Evolutionary conservation across 495 filamentous ascomycete genomes (phyloP).

Genomic region (Hypoxylon rickii): DNA sequence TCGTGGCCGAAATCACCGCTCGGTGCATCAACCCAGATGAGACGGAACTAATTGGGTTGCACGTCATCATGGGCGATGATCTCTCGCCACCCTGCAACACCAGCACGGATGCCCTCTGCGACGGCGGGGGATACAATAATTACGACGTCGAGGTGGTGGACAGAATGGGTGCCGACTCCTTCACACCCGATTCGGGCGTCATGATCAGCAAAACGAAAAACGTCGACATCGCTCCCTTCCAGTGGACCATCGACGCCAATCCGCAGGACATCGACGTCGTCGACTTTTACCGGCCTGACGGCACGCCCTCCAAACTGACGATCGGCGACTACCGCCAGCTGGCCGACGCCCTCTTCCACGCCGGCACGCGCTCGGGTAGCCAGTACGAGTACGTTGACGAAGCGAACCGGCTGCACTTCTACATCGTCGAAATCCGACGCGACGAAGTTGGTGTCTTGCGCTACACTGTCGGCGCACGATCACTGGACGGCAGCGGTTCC

Average conservation of each 20-base stretch:
- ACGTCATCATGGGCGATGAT: conserved; percentile 40
- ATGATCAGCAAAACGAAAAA: conserved; percentile 51
- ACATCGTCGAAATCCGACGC: conserved; percentile 42
- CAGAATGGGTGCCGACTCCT: conserved; percentile 49
- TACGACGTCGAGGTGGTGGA: conserved; percentile 51
- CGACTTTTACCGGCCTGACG: conserved; percentile 41
- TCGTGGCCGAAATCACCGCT: conserved; percentile 45
- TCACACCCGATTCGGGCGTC: conserved; percentile 46
- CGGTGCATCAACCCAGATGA: conserved; percentile 39
- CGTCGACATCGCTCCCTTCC: conserved; percentile 40
- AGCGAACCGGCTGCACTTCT: conserved; percentile 45
- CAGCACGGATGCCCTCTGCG: conserved; percentile 44
- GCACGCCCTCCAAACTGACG: conserved; percentile 34
- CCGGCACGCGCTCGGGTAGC: conserved; percentile 46
- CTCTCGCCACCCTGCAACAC: conserved; percentile 42
- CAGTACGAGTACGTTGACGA: conserved; percentile 45
- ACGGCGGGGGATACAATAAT: conserved; percentile 45
- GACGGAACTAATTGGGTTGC: conserved; percentile 44
- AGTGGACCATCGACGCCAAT: conserved; percentile 51
- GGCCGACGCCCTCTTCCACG: conserved; percentile 49
- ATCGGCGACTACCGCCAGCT: conserved; percentile 50
- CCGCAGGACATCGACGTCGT: conserved; percentile 44
- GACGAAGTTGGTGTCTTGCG: conserved; percentile 41
- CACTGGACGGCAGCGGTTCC: conserved; percentile 39
- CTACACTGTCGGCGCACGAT: conserved; percentile 44